A percentile compares a stretch with the other conserved stretches of the same genome.
Conservation (phyloP, 1,139 yeast species). For the Magnusiomyces ingens region DNA sequence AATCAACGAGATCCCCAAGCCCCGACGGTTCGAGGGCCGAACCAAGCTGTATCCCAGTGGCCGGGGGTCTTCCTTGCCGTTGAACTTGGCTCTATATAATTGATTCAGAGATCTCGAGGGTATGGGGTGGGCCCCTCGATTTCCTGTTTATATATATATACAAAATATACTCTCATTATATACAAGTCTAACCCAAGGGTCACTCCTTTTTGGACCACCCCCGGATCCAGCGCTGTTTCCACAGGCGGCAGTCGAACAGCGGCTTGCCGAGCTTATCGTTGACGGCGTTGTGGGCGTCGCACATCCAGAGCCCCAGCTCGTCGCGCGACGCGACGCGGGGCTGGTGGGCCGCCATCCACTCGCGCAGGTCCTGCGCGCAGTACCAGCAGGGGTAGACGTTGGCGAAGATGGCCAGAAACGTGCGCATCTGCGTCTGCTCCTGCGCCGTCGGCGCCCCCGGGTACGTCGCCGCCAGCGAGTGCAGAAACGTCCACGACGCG, state of each 20-base stretch:
- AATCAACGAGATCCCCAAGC: constrained; percentile 68
- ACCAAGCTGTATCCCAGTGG: constrained; percentile 90
- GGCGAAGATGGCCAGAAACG: constrained; percentile 65
- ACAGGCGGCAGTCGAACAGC: constrained; percentile 73
- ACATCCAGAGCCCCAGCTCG: constrained; percentile 82
- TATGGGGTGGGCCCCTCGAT: no score
- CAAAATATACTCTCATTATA: no score
- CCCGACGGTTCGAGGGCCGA: constrained; percentile 64
- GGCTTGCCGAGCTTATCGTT: constrained; percentile 81
- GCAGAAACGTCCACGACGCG: constrained; percentile 89
- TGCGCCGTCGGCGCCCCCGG: constrained; percentile 59
- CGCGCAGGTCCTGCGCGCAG: constrained; percentile 81
- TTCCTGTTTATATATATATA: no score
- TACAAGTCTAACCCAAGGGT: not conserved
- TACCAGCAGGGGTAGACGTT: constrained; percentile 90
- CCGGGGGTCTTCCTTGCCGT: constrained; percentile 88
- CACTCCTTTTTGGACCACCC: constrained; percentile 27
- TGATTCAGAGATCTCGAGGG: constrained; percentile 16
- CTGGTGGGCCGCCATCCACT: constrained; percentile 47
- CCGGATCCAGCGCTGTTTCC: constrained; percentile 86
- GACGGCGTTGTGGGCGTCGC: constrained; percentile 91
- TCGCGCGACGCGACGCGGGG: constrained; percentile 70
- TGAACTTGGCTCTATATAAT: constrained; percentile 48
- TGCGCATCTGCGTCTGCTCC: constrained; percentile 65
- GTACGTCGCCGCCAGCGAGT: constrained; percentile 83